These are phyloP conservation scores for Zizania palustris DNA, from an alignment of 202 grass and related monocot genomes.

Conservation along the genomic window DNA sequence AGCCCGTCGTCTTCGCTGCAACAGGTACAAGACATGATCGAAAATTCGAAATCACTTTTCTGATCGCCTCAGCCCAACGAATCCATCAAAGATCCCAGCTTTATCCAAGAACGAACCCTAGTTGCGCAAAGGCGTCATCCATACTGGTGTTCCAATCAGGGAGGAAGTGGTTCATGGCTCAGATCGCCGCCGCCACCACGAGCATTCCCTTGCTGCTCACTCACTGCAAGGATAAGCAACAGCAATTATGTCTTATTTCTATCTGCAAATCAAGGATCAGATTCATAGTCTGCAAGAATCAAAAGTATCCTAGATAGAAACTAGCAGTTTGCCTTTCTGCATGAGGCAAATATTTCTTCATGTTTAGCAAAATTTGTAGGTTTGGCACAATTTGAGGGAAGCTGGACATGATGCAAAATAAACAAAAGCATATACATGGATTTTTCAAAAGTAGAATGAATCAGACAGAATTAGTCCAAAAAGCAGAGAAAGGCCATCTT, in stretches of 20 bases:
- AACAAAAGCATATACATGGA: too few species aligned
- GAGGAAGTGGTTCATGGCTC: constrained; percentile 50
- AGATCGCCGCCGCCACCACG: neutral
- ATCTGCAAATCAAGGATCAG: neutral
- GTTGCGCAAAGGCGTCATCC: constrained; percentile 34
- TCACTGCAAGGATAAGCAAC: too few species aligned
- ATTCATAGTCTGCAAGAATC: neutral
- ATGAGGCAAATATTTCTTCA: too few species aligned
- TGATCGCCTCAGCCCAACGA: neutral
- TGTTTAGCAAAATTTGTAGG: neutral
- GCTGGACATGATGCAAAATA: neutral
- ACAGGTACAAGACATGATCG: neutral
- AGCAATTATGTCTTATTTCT: neutral
- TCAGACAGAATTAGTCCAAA: neutral
- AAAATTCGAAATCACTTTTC: neutral
- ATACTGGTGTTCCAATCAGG: constrained; percentile 45
- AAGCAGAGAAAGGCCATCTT: too few species aligned
- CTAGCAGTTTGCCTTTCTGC: too few species aligned
- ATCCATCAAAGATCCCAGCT: neutral
- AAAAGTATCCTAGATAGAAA: too few species aligned
- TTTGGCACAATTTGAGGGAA: neutral
- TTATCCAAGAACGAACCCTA: constrained; percentile 17
- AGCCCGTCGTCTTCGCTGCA: constrained; percentile 44
- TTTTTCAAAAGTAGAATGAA: too few species aligned
- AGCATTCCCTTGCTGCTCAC: neutral